Conservation (phyloP, 768 basidiomycete genomes). For the Boletus vinaceobasis region DNA sequence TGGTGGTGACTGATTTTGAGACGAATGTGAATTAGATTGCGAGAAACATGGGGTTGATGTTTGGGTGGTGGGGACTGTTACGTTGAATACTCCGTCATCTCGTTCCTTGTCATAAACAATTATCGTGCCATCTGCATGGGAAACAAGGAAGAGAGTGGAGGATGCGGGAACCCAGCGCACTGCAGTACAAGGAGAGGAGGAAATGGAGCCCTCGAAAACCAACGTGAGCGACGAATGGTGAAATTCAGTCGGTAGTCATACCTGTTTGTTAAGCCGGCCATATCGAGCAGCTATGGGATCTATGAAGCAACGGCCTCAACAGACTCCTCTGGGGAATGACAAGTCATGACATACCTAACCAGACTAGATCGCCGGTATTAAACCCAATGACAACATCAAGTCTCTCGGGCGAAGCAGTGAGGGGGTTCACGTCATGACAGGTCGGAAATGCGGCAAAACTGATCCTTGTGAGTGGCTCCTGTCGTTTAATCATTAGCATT, state of each 20-base stretch:
- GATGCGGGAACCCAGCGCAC: constrained; percentile 86
- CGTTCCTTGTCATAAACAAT: constrained; percentile 89
- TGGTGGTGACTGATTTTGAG: constrained; percentile 22
- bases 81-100: constrained; percentile 75
- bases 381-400: constrained; percentile 92
- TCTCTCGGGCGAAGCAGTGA: constrained; percentile 73
- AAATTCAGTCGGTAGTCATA: constrained; percentile 24
- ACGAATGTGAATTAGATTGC: constrained; percentile 27
- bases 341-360: constrained; percentile 68
- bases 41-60: constrained; percentile 28
- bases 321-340: constrained; percentile 1
- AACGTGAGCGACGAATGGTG: constrained; percentile 9
- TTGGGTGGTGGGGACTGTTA: constrained; percentile 47
- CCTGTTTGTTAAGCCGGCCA: constrained; percentile 85
- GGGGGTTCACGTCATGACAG: constrained; percentile 82
- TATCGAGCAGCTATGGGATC: constrained; percentile 81
- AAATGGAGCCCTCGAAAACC: constrained; percentile 62
- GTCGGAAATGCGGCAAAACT: constrained; percentile 87
- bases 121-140: constrained; percentile 86
- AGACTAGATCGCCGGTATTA: constrained; percentile 89
- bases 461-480: constrained; percentile 87
- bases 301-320: constrained; percentile 27
- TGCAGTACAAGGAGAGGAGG: constrained; percentile 80
- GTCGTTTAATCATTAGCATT: constrained; percentile 9
- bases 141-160: constrained; percentile 76